These are phyloP conservation scores for Asterochloris sp. DNA, from an alignment of 139 green algal genomes.

Conservation along the genomic window DNA sequence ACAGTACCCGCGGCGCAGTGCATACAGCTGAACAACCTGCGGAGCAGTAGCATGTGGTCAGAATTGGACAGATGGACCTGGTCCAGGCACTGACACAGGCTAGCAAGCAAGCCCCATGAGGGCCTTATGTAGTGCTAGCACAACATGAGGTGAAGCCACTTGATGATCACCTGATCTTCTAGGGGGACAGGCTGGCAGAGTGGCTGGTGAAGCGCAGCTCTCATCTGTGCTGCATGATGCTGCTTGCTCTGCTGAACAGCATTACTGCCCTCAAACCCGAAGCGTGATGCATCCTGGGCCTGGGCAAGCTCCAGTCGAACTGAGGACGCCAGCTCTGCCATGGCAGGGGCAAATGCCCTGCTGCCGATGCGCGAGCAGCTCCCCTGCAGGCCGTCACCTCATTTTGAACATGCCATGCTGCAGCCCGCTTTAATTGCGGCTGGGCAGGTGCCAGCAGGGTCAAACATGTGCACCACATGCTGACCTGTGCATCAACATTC, in stretches of 20 bases:
- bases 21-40: no score
- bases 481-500: neutral
- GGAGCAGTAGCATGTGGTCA: no score
- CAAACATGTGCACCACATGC: neutral
- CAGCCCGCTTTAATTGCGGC: neutral
- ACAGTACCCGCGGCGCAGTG: no score
- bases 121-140: no score
- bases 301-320: constrained; percentile 73
- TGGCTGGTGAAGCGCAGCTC: constrained; percentile 45
- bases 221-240: constrained; percentile 32
- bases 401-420: constrained; percentile 12
- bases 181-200: constrained; percentile 35
- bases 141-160: no score
- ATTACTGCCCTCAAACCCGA: constrained; percentile 10
- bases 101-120: no score
- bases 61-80: no score
- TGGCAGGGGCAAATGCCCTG: constrained; percentile 58
- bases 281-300: constrained; percentile 43
- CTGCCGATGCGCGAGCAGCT: constrained; percentile 74
- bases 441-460: neutral
- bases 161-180: constrained; percentile 36
- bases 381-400: constrained; percentile 47
- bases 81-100: no score
- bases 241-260: constrained; percentile 18
- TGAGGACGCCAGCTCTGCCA: constrained; percentile 61